phyloP scores from a whole-genome alignment of 208 protist species.

The Trichomonas gallinae region DNA sequence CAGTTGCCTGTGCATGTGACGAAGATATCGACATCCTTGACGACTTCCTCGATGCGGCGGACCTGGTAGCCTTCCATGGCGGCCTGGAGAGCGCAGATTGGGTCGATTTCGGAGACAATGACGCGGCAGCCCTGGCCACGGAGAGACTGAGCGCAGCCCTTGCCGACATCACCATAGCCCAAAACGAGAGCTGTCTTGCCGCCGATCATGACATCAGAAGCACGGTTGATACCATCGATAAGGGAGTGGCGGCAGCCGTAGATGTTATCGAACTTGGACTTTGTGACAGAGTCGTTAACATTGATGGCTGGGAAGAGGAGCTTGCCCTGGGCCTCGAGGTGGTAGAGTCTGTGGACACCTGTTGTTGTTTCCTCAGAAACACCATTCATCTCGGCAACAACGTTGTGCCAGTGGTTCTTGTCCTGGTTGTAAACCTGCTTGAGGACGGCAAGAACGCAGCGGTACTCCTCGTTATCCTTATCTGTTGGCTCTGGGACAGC shows the following conservation, averaged over 20 bases:
- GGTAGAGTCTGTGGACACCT: constrained; percentile 91
- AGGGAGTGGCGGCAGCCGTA: constrained; percentile 89
- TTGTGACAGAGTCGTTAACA: constrained; percentile 98
- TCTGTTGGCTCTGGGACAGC: constrained; percentile 49
- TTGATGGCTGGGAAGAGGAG: constrained; percentile 96
- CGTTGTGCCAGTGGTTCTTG: constrained; percentile 49
- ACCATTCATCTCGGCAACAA: constrained; percentile 74
- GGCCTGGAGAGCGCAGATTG: constrained; percentile 97
- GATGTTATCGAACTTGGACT: constrained; percentile 99
- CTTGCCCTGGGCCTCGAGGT: constrained; percentile 72
- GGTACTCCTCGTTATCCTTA: constrained; percentile 55
- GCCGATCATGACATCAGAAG: constrained; percentile 98
- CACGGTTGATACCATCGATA: constrained; percentile 95
- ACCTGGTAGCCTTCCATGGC: constrained; percentile 92
- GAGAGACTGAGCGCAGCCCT: constrained; percentile 87
- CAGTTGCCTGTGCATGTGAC: constrained; percentile 16
- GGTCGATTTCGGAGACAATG: constrained; percentile 94
- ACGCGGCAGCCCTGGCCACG: constrained; percentile 79
- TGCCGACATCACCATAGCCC: constrained; percentile 97
- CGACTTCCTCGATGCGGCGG: constrained; percentile 75
- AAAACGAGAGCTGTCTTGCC: constrained; percentile 87
- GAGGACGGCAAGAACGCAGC: constrained; percentile 45
- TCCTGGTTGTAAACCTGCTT: constrained; percentile 44
- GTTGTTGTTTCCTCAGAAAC: constrained; percentile 99
- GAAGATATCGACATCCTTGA: constrained; percentile 24